phyloP scores from a whole-genome alignment of 2,329 filamentous ascomycete species.

The Botryosphaeria dothidea region DNA sequence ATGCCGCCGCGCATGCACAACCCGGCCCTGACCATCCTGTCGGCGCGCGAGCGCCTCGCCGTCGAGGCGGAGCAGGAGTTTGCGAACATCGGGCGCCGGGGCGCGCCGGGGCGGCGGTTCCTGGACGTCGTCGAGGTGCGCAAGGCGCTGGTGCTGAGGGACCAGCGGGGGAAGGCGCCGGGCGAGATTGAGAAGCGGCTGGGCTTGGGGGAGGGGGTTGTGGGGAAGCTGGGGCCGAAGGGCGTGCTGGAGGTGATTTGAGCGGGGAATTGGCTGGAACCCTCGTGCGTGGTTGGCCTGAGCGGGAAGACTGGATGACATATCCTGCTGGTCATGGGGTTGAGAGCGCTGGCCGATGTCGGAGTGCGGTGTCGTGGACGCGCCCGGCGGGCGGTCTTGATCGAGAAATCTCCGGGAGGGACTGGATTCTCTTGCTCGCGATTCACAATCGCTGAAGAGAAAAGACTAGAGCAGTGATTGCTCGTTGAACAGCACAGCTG shows the following conservation, averaged over 20 bases:
- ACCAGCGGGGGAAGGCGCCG: neutral
- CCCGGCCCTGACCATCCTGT: constrained; percentile 56
- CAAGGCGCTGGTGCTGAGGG: constrained; percentile 12
- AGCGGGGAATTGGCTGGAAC: neutral
- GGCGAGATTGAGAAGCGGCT: constrained; percentile 18
- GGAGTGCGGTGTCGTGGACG: neutral
- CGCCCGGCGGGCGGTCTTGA: too few species aligned
- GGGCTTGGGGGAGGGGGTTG: constrained; percentile 13
- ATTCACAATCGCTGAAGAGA: too few species aligned
- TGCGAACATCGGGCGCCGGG: constrained; percentile 43
- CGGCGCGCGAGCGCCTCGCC: constrained; percentile 52
- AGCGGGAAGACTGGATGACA: neutral
- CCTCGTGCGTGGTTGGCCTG: neutral
- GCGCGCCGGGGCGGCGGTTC: constrained; percentile 45
- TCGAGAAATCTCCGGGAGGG: too few species aligned
- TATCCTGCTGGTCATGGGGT: too few species aligned
- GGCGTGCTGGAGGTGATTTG: constrained; percentile 14
- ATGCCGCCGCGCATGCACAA: constrained; percentile 43
- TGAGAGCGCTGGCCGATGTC: neutral
- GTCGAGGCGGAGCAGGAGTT: constrained; percentile 57
- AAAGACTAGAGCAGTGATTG: too few species aligned
- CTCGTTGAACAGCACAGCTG: too few species aligned
- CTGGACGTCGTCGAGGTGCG: constrained; percentile 46
- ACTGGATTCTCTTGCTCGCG: too few species aligned
- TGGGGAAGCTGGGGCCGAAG: constrained; percentile 14